Evolutionary conservation across 306 rosid genomes (phyloP).

Genomic region (Amphicarpaea edgeworthii): DNA sequence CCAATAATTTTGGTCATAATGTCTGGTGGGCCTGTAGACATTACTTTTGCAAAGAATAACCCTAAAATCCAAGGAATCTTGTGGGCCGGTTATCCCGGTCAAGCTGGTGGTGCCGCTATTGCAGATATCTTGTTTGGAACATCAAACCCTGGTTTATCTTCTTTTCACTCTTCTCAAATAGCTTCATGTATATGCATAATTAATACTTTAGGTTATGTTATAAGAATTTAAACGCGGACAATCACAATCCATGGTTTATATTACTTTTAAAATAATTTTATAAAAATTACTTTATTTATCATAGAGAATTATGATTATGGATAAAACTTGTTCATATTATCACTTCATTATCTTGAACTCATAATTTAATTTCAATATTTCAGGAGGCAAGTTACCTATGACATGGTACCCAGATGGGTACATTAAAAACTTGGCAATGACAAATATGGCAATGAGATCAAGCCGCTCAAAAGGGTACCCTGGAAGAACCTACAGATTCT

Average conservation of each 20-base stretch:
- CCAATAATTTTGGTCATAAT: conserved; percentile 74
- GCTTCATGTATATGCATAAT: too few relatives aligned
- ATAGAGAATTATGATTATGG: too few relatives aligned
- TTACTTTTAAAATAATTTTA: too few relatives aligned
- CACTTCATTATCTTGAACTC: too few relatives aligned
- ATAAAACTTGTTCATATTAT: too few relatives aligned
- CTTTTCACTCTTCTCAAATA: background rate
- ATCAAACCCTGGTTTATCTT: conserved; percentile 62
- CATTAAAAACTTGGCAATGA: conserved; percentile 68
- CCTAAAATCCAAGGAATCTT: conserved; percentile 61
- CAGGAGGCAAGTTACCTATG: conserved; percentile 79
- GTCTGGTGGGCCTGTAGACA: conserved; percentile 89
- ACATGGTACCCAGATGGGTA: conserved; percentile 89
- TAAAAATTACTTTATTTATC: too few relatives aligned
- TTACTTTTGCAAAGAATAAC: conserved; percentile 70
- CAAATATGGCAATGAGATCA: conserved; percentile 78
- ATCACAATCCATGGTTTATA: too few relatives aligned
- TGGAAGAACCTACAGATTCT: conserved; percentile 85
- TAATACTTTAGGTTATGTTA: too few relatives aligned
- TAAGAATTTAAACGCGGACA: too few relatives aligned
- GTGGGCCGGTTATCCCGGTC: conserved; percentile 92
- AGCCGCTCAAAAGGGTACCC: conserved; percentile 59
- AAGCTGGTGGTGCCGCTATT: conserved; percentile 86
- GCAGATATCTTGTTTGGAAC: conserved; percentile 72
- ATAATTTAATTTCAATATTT: too few relatives aligned